A percentile compares a stretch with the other conserved stretches of the same genome.
phyloP scores from a whole-genome alignment of 2,329 filamentous ascomycete species.

The Nemania abortiva region DNA sequence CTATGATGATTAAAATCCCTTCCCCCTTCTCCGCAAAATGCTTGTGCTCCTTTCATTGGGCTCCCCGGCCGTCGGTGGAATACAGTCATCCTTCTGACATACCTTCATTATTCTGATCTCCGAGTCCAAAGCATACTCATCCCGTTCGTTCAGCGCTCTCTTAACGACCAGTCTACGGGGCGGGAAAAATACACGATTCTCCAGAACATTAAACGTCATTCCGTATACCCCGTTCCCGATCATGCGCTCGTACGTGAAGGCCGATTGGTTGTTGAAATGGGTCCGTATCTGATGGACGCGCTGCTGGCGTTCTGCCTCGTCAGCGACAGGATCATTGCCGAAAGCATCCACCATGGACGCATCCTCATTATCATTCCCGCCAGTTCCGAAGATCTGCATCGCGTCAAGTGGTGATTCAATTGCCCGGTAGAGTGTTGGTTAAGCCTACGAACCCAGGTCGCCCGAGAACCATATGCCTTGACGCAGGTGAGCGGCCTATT shows the following conservation, averaged over 20 bases:
- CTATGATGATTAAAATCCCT: not conserved
- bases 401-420: no score
- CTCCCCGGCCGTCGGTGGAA: not conserved
- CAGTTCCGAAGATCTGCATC: no score
- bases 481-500: not conserved
- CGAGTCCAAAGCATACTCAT: not conserved
- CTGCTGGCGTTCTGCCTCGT: no score
- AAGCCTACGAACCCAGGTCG: no score
- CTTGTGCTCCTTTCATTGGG: not conserved
- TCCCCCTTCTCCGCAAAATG: not conserved
- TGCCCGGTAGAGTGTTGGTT: no score
- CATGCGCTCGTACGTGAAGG: conserved; percentile 15
- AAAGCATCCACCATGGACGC: no score
- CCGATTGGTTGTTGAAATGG: conserved; percentile 21
- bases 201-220: conserved; percentile 6
- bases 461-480: no score
- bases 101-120: conserved; percentile 32
- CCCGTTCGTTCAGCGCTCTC: conserved; percentile 11
- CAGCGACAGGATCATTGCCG: no score
- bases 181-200: not conserved
- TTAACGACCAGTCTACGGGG: conserved; percentile 29
- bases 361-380: no score
- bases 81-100: conserved; percentile 8
- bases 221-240: conserved; percentile 29
- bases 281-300: not conserved